Percentiles rank a stretch among this genome's conserved stretches.
phyloP scores from a whole-genome alignment of 2,329 filamentous ascomycete genomes.

The Aspergillus clavatus region DNA sequence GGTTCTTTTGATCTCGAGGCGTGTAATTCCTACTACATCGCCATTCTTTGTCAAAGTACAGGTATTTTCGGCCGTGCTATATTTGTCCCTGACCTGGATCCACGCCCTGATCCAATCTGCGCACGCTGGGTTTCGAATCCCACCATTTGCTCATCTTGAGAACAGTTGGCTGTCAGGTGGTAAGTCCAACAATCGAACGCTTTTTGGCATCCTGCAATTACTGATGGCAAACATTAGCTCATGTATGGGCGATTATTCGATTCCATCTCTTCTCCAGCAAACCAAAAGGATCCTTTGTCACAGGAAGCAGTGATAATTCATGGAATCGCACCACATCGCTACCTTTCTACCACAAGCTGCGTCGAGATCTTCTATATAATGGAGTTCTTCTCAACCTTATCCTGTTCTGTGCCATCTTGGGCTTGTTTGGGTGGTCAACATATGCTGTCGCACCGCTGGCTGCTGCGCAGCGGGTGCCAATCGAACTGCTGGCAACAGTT shows the following conservation, averaged over 20 bases:
- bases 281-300: slow-evolving; percentile 28
- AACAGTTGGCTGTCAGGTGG: slow-evolving; percentile 26
- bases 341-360: slow-evolving; percentile 5
- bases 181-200: slow-evolving; percentile 9
- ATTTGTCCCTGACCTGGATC: slow-evolving; percentile 17
- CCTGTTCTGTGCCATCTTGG: slow-evolving; percentile 9
- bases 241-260: slow-evolving; percentile 17
- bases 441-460: neutral
- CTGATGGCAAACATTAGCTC: slow-evolving; percentile 8
- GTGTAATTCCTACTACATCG: slow-evolving; percentile 13
- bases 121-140: slow-evolving; percentile 17
- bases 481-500: slow-evolving; percentile 9
- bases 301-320: slow-evolving; percentile 24
- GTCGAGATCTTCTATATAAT: slow-evolving; percentile 15
- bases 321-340: slow-evolving; percentile 15
- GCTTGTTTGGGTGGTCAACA: neutral
- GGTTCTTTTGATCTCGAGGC: slow-evolving; percentile 13
- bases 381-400: slow-evolving; percentile 16
- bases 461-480: neutral
- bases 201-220: neutral
- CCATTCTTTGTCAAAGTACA: slow-evolving; percentile 10
- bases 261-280: slow-evolving; percentile 22
- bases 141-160: slow-evolving; percentile 23
- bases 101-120: slow-evolving; percentile 19
- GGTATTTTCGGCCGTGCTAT: slow-evolving; percentile 7